A percentile compares a stretch with the other conserved stretches of the same genome.
phyloP scores from a whole-genome alignment of 192 early-diverging fungal genomes.

The Phycomyces nitens region DNA sequence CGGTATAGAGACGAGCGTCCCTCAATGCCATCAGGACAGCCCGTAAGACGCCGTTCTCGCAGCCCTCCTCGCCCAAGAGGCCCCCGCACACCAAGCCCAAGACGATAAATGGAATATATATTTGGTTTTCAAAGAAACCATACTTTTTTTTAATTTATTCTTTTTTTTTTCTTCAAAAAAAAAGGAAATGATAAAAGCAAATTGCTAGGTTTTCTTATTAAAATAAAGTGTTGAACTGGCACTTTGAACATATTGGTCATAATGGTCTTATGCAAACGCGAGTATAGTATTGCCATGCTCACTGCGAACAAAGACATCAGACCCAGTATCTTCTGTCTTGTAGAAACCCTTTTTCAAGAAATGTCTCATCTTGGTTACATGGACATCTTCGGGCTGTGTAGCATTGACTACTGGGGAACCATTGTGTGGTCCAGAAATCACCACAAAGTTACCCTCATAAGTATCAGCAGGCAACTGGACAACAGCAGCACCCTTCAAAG shows the following conservation, averaged over 20 bases:
- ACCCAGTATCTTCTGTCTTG: conserved; percentile 14
- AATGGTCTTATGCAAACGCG: conserved; percentile 13
- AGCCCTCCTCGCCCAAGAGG: background rate
- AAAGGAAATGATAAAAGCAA: background rate
- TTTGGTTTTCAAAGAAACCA: background rate
- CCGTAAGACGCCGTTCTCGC: background rate
- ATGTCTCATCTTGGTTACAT: conserved; percentile 28
- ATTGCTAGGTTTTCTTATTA: too few species aligned
- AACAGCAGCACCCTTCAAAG: conserved; percentile 8
- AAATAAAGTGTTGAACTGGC: too few species aligned
- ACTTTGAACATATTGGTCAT: background rate
- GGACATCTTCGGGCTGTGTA: conserved; percentile 30
- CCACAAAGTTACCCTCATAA: conserved; percentile 22
- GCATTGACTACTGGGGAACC: conserved; percentile 13
- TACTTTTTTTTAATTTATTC: background rate
- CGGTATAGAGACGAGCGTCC: background rate
- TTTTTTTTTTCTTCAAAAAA: background rate
- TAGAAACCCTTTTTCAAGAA: conserved; percentile 25
- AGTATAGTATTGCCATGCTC: conserved; percentile 20
- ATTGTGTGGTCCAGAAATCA: conserved; percentile 1
- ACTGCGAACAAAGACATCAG: conserved; percentile 7
- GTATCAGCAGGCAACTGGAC: conserved; percentile 21
- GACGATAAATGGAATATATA: background rate
- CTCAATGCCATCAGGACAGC: background rate
- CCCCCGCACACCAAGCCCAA: background rate